Evolutionary conservation across 176 grass and related monocot species (phyloP), one percentile per base, ranked within the genome.

Genomic region (Oryza glumipatula): DNA sequence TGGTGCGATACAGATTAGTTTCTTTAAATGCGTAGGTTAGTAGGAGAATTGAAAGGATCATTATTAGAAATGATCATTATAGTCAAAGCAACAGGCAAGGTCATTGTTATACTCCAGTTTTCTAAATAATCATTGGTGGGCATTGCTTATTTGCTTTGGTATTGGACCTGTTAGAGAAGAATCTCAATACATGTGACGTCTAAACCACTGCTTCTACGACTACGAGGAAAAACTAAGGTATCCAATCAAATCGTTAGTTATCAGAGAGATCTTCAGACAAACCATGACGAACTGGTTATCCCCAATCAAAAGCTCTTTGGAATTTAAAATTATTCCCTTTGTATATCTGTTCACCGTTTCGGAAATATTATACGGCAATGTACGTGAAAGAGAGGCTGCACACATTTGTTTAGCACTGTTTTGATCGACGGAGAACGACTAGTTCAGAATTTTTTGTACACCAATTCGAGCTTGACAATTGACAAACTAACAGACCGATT

Each of bases 401-500:
- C 28, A 13, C 7, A 46, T 16, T 43, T 9, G 47, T 10, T 47
- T 68, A 68, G 63, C 58, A 63, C 21, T 48, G 17, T 3, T 67
- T 24, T 43, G 48, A 60, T 70, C 28, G 8, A n/a, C 16, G n/a
- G 58, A 61, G 58, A 54, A 30, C 28, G 72, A 22, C 22, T 74
- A 19, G 6, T 78, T 24, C 54, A 39, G 17, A 9, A 35, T 48
- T 21, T 48, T 21, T 33, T 47, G 12, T n/a, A 15, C 41, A 19
- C 83, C 83, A 78, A 90, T 86, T 72, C 45, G 21, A 82, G 8
- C 56, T 19, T 12, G 83, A 86, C 88, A 86, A 33, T 56, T 45
- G 5, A 16, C 9, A 33, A 63, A 63, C 58, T 8, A 63, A 63
- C 0, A 7, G 16, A 3, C 2, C 17, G 36, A 43, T 58, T 54